Evolutionary conservation across 306 rosid species (phyloP), one percentile per base, ranked within the genome.

Genomic region (Myrica gale): DNA sequence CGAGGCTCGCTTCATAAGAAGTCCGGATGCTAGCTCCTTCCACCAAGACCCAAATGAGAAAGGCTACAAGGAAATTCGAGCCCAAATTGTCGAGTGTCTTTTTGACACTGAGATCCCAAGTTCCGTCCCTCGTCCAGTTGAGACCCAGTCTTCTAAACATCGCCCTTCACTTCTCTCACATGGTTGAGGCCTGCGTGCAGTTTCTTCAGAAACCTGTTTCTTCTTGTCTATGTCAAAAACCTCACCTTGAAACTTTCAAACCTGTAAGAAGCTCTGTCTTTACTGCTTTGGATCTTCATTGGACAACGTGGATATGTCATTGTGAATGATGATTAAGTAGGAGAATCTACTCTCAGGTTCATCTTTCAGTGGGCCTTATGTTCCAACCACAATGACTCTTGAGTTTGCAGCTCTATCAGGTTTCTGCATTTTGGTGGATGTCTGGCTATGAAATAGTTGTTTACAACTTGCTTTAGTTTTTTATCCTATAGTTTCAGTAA

Each of bases 201-300:
- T 54, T 95, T 95, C 51, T 26, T 83, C 84, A 0, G 82, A 80
- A 46, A 88, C 82, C 88, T 89, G 90, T 75, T 81, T 88, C 76
- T 92, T 97, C 41, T 88, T 92, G 45, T 88, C 92, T 93, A 95
- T 84, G 77, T 92, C 84, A 60, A 89, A 85, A 77, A 90, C 88
- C 77, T 92, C 97, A 15, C 97, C 98, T 78, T 95, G 98, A 74
- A 92, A 95, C 88, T 89, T 90, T 6, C 96, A 93, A 32, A 92
- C 96, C 67, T 92, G 88, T 85, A 51, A 88, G 83, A 21, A 92
- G 79, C 72, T 78, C 81, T 39, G 76, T 63, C 67, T 65, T 86
- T 8, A 77, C 79, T 17, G 71, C 68, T 43, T 21, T 62, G 0
- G 84, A 20, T 75, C 73, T 60, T 84, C 85, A 68, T 67, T 67